Conservation (phyloP, 441 rosid genomes). For the Pelargonium australe region DNA sequence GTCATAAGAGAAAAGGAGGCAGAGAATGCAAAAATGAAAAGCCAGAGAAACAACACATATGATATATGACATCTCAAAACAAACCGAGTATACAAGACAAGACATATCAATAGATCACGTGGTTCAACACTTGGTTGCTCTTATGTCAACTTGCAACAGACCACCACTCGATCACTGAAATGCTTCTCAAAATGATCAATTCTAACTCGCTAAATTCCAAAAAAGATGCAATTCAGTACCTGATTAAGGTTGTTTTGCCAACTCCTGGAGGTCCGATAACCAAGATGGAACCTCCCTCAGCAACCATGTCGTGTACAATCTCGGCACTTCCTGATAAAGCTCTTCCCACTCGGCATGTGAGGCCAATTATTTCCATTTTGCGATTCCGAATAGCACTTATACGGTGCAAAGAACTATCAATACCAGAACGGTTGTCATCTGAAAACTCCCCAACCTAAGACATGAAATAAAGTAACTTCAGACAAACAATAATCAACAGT, state of each 20-base stretch:
- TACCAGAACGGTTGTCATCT: conserved; percentile 89
- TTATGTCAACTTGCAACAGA: not conserved
- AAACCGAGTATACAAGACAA: not conserved
- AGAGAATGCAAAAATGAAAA: not conserved
- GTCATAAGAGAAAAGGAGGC: not conserved
- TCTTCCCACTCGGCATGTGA: conserved; percentile 93
- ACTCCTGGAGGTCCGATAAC: conserved; percentile 94
- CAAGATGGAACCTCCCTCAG: conserved; percentile 79
- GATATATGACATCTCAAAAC: not conserved
- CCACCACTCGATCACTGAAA: not conserved
- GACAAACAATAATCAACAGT: conserved; percentile 7
- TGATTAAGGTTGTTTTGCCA: conserved; percentile 91
- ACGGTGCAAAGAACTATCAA: conserved; percentile 79
- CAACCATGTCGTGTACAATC: conserved; percentile 67
- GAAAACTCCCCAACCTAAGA: conserved; percentile 86
- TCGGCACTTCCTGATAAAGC: conserved; percentile 84
- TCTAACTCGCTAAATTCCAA: not conserved
- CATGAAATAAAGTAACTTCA: conserved; percentile 16
- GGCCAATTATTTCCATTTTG: conserved; percentile 74
- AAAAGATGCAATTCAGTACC: conserved; percentile 35
- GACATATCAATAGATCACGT: not conserved
- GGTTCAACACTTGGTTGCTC: not conserved
- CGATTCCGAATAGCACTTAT: conserved; percentile 93
- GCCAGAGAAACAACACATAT: not conserved
- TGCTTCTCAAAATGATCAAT: conserved; percentile 9